phyloP scores from a whole-genome alignment of 2,329 filamentous ascomycete genomes.

The Cercospora nicotianae region DNA sequence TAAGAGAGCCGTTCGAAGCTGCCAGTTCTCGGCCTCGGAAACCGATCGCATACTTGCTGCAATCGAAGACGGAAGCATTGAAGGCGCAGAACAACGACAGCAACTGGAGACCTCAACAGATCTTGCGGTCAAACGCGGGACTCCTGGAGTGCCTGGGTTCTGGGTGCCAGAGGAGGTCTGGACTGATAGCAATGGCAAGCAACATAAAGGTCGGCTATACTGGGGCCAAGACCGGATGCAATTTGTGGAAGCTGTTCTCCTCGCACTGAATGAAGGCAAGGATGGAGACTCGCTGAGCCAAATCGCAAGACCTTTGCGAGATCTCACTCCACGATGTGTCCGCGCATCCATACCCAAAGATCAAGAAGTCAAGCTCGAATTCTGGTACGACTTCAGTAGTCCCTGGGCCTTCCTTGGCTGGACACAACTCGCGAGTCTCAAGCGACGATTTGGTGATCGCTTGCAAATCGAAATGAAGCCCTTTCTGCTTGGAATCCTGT shows the following conservation, averaged over 20 bases:
- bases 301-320: slow-evolving; percentile 15
- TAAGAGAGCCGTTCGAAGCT: slow-evolving; percentile 17
- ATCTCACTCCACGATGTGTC: slow-evolving; percentile 16
- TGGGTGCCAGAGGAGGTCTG: slow-evolving; percentile 26
- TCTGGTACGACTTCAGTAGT: slow-evolving; percentile 30
- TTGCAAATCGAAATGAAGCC: slow-evolving; percentile 29
- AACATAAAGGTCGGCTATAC: slow-evolving; percentile 23
- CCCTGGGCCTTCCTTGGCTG: slow-evolving; percentile 29
- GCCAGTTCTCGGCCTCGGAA: background rate
- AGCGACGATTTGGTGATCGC: slow-evolving; percentile 23
- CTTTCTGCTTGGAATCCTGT: slow-evolving; percentile 29
- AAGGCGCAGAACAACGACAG: slow-evolving; percentile 20
- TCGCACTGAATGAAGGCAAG: slow-evolving; percentile 19
- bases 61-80: slow-evolving; percentile 23
- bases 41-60: slow-evolving; percentile 16
- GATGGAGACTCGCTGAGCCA: slow-evolving; percentile 14
- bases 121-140: slow-evolving; percentile 25
- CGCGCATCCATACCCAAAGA: slow-evolving; percentile 10
- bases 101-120: slow-evolving; percentile 24
- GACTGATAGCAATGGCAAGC: slow-evolving; percentile 16
- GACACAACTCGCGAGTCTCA: slow-evolving; percentile 25
- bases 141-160: slow-evolving; percentile 28
- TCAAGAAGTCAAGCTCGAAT: slow-evolving; percentile 27
- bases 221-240: slow-evolving; percentile 33
- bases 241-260: slow-evolving; percentile 27